Percentiles rank a stretch among this genome's conserved stretches.
These are phyloP conservation scores for Gremmenia infestans DNA, from an alignment of 2,329 filamentous ascomycete species.

Conservation along the genomic window DNA sequence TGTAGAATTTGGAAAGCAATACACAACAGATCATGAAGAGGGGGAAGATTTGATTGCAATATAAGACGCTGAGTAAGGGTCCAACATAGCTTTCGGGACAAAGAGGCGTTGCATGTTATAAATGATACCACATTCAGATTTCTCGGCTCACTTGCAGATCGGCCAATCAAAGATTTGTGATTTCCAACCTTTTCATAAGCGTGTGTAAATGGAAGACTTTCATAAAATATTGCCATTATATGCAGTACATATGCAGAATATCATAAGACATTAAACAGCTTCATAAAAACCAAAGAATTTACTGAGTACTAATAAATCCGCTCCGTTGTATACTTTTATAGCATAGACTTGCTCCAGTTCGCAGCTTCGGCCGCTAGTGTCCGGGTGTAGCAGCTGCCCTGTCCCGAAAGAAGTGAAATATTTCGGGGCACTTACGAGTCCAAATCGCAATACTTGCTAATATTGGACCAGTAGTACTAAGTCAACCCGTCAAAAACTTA, in stretches of 20 bases:
- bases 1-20: neutral
- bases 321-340: neutral
- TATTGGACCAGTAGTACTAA: no score
- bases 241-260: neutral
- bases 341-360: neutral
- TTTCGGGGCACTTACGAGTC: neutral
- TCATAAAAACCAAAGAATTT: neutral
- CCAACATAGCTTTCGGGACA: neutral
- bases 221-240: neutral
- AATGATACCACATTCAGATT: neutral
- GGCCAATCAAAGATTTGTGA: slow-evolving; percentile 3
- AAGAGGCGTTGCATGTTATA: neutral
- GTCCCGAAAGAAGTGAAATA: neutral
- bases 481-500: neutral
- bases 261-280: neutral
- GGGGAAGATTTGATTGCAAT: slow-evolving; percentile 1
- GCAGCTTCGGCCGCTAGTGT: neutral
- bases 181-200: slow-evolving; percentile 1
- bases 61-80: neutral
- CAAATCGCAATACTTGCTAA: neutral
- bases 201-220: neutral
- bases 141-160: slow-evolving; percentile 2
- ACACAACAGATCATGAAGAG: neutral
- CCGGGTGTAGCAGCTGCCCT: neutral
- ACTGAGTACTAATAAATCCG: no score